These are phyloP conservation scores for Eucalyptus marginata DNA, from an alignment of 345 rosid genomes.

Conservation along the genomic window DNA sequence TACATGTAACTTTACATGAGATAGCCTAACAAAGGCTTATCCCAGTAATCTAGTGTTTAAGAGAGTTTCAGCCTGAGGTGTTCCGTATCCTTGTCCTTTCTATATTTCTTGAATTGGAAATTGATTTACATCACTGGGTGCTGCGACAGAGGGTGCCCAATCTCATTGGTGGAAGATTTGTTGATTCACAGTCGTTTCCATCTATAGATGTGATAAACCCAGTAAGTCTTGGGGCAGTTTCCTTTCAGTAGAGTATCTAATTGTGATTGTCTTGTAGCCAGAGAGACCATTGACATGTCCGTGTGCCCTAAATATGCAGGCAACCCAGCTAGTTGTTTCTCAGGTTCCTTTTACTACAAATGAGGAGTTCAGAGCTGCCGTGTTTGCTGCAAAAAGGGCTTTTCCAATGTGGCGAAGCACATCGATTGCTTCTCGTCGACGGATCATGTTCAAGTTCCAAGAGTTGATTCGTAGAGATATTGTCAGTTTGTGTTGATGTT, in stretches of 20 bases:
- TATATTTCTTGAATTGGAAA: neutral
- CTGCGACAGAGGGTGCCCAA: conserved; percentile 50
- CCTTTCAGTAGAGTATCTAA: neutral
- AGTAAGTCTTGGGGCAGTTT: conserved; percentile 23
- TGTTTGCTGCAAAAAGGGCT: conserved; percentile 55
- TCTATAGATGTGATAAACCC: conserved; percentile 55
- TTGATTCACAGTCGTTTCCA: conserved; percentile 45
- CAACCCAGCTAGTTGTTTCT: conserved; percentile 52
- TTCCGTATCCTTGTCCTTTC: neutral
- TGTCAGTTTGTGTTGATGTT: conserved; percentile 5
- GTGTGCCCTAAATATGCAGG: conserved; percentile 13
- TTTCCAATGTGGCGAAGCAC: conserved; percentile 49
- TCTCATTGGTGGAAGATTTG: conserved; percentile 59
- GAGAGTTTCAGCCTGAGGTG: neutral
- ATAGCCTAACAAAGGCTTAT: neutral
- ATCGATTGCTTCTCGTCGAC: conserved; percentile 34
- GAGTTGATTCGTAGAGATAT: conserved; percentile 57
- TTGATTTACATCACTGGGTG: neutral
- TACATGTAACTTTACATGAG: conserved; percentile 1
- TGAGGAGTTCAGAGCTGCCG: conserved; percentile 63
- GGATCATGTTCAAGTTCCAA: conserved; percentile 62
- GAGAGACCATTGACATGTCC: neutral
- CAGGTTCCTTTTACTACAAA: conserved; percentile 52
- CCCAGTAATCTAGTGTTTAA: neutral
- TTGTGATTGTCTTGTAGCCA: neutral